Evolutionary conservation across 768 basidiomycete species (phyloP).

Genomic region (Tricholoma saponaceum): DNA sequence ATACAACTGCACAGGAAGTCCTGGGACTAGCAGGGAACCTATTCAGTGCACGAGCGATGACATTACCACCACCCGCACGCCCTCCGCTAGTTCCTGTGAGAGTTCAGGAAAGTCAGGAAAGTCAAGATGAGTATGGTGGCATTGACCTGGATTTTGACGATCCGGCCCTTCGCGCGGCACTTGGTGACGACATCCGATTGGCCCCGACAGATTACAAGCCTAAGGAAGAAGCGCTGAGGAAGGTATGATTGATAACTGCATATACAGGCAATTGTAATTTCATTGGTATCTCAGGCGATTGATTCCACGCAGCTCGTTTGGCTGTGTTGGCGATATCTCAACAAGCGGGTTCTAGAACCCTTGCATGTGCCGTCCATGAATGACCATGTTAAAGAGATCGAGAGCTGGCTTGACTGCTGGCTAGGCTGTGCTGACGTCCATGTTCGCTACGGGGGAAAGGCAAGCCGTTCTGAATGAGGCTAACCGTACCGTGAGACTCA

Average conservation of each 20-base stretch:
- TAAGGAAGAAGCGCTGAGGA: constrained; percentile 46
- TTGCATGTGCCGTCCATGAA: constrained; percentile 15
- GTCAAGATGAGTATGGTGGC: constrained; percentile 69
- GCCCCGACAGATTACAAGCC: constrained; percentile 24
- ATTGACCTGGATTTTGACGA: constrained; percentile 55
- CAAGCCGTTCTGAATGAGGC: constrained; percentile 10
- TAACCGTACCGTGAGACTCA: background rate
- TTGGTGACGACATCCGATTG: constrained; percentile 33
- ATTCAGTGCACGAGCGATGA: constrained; percentile 49
- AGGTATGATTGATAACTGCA: constrained; percentile 32
- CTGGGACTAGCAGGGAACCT: constrained; percentile 57
- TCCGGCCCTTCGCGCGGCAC: constrained; percentile 51
- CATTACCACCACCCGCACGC: constrained; percentile 42
- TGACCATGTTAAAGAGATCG: constrained; percentile 33
- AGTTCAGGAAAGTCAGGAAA: constrained; percentile 54
- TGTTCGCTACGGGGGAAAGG: constrained; percentile 31
- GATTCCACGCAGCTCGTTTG: constrained; percentile 12
- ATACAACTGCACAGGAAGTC: constrained; percentile 49
- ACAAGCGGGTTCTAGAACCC: constrained; percentile 39
- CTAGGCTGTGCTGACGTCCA: constrained; percentile 62
- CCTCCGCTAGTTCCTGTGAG: constrained; percentile 19
- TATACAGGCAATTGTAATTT: background rate
- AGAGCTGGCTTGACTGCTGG: constrained; percentile 69
- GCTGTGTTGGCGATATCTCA: constrained; percentile 37
- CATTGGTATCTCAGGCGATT: constrained; percentile 8